Percentiles rank a stretch among this genome's conserved stretches.
Evolutionary conservation across 306 rosid genomes (phyloP).

Genomic region (Corylus heterophylla): DNA sequence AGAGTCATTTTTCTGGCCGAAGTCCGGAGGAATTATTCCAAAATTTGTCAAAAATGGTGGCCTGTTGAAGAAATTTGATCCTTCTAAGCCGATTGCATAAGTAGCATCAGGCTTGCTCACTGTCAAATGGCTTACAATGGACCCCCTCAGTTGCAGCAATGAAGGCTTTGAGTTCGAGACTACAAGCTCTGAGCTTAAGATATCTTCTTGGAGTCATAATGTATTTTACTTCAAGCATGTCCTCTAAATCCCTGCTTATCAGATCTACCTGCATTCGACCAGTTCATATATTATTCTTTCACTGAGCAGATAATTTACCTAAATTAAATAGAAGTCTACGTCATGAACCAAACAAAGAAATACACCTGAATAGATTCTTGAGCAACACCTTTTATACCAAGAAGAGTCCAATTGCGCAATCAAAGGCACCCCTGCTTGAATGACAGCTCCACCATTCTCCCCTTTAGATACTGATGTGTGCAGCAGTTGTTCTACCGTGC

Average conservation of each 20-base stretch:
- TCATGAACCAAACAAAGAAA: too few relatives aligned
- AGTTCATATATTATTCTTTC: constrained; percentile 5
- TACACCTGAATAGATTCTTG: constrained; percentile 63
- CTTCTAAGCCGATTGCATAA: constrained; percentile 71
- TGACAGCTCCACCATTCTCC: constrained; percentile 35
- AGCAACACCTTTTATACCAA: constrained; percentile 51
- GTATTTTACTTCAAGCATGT: constrained; percentile 54
- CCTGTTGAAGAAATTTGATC: constrained; percentile 51
- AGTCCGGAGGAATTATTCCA: constrained; percentile 54
- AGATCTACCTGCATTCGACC: constrained; percentile 63
- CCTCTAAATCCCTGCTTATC: constrained; percentile 42
- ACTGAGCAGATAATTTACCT: neutral
- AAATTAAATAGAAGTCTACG: neutral
- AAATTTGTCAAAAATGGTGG: constrained; percentile 55
- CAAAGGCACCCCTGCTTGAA: constrained; percentile 73
- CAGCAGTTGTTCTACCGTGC: constrained; percentile 62
- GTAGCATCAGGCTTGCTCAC: constrained; percentile 84
- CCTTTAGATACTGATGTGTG: constrained; percentile 65
- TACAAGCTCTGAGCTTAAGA: constrained; percentile 54
- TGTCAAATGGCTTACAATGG: constrained; percentile 69
- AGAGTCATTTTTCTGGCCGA: constrained; percentile 26
- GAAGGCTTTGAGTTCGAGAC: constrained; percentile 53
- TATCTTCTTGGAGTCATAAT: constrained; percentile 56
- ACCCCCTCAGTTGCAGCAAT: constrained; percentile 59
- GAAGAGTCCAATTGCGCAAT: constrained; percentile 59